Base-by-base conservation (phyloP, 306 rosid species). In the Acacia melanoxylon region DNA sequence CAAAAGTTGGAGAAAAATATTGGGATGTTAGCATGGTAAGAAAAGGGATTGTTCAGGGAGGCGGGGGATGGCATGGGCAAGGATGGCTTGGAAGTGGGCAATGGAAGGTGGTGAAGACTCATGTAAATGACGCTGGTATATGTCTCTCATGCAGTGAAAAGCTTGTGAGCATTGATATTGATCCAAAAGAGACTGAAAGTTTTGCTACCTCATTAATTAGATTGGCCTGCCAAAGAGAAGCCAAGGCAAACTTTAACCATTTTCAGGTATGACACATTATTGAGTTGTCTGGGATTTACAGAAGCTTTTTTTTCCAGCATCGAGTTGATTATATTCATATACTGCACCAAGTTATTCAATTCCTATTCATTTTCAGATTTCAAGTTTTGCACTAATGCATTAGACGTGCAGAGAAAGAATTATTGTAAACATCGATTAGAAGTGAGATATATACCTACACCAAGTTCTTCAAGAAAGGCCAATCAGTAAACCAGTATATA, bases 41-140 rank as follows among this genome's bases (percentile, higher is more conserved):
- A 78, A 86, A 92, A 80, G 97, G 93, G 76, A 58, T 89, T 75
- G 78, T 22, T 67, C 82, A 48, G 65, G 94, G 94, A 70, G 99
- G 98, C 82, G 99, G 98, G 74, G 99, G 99, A 68, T 96, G 99
- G 98, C 99, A 93, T 85, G 97, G 99, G 68, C 90, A 91, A 27
- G 98, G 99, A 70, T 95, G 99, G 98, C 90, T 95, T 54, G 97
- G 99, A 73, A 89, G 87, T 66, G 99, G 99, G 84, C 65, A 68
- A 17, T 95, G 99, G 98, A 93, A 80, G 69, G 89, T 88, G 85
- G 90, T 25, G 49, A 88, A 90, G 77, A 93, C 99, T 69, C 86
- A 61, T 13, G 88, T 96, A 82, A 85, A 89, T 27, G 91, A 85
- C 56, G 83, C 51, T 13, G 97, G 98, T 2, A 25, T 72, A 66